These are phyloP conservation scores for Podochytrium sp. DNA, from an alignment of 192 early-diverging fungal species.

Conservation along the genomic window DNA sequence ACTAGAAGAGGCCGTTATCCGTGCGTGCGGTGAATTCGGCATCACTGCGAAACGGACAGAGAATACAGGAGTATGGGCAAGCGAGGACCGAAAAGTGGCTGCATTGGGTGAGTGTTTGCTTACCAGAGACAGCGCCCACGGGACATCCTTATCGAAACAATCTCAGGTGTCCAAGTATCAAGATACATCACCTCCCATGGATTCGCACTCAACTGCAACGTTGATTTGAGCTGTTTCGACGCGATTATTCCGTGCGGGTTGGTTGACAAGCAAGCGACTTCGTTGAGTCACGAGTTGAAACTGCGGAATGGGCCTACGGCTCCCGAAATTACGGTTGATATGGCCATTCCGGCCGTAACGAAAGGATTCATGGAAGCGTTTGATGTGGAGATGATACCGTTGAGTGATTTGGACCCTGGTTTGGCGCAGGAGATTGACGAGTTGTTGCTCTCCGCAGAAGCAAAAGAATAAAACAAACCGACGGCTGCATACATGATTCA, in stretches of 20 bases:
- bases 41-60: slow-evolving; percentile 67
- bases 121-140: neutral
- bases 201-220: slow-evolving; percentile 92
- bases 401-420: slow-evolving; percentile 37
- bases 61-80: slow-evolving; percentile 94
- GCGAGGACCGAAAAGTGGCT: slow-evolving; percentile 82
- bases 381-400: slow-evolving; percentile 39
- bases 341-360: slow-evolving; percentile 58
- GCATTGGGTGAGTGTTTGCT: slow-evolving; percentile 72
- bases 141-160: no score
- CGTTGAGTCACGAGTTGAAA: slow-evolving; percentile 58
- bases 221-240: slow-evolving; percentile 85
- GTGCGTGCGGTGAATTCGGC: slow-evolving; percentile 67
- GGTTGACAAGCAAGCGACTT: slow-evolving; percentile 76
- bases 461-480: no score
- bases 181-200: slow-evolving; percentile 90
- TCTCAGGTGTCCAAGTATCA: slow-evolving; percentile 79
- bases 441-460: neutral
- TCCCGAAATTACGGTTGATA: slow-evolving; percentile 40
- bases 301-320: neutral
- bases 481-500: no score
- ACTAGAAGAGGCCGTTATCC: slow-evolving; percentile 79
- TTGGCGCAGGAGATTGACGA: slow-evolving; percentile 42
- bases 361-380: slow-evolving; percentile 55
- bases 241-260: slow-evolving; percentile 93